Base-by-base conservation (phyloP, 2,329 filamentous ascomycete genomes). In the Botrytis paeoniae region DNA sequence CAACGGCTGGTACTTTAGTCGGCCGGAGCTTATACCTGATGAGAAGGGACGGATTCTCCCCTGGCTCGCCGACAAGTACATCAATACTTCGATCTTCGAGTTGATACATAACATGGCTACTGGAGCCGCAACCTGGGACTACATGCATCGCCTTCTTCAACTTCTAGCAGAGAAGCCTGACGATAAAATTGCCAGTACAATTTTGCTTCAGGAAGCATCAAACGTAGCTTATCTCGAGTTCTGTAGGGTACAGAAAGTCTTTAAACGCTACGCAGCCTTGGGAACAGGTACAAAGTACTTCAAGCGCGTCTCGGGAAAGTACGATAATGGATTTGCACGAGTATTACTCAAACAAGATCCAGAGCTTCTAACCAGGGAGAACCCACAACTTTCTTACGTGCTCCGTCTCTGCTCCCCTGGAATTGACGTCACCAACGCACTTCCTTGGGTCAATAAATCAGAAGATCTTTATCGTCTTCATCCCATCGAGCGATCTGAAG, bases 161-260 rank as follows among this genome's bases (percentile, higher is more conserved):
- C 74, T 82, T 0, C 79, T 85, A n/a, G 22, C 32, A 1, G 68
- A 80, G 8, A 60, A 7, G 7, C 73, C 71, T 0, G 71, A 74
- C 0, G 76, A 79, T 51, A 84, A 83, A 75, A 73, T 75, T 0
- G 80, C 81, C 54, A 79, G 76, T 8, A 76, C 75, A 1, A 79
- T 83, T 1, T 70, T 86, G 14, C 78, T 85, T 3, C 85, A 87
- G 73, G 85, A 87, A 66, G 74, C 86, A 0, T 81, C 82, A 39
- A 86, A 86, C 64, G 71, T 84, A 6, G 84, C 82, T 35, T 79
- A 85, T n/a, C 73, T 85, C 0, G 85, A 86, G 68, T 86, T 83
- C 64, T 69, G 60, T 1, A 82, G 83, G 1, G 76, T 79, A 0
- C 83, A 85, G 57, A 75, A 77, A 20, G 37, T 80, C 0, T 81